Percentiles rank a stretch among this genome's conserved stretches.
Evolutionary conservation across 495 filamentous ascomycete species (phyloP).

Genomic region (Thermochaetoides thermophila): DNA sequence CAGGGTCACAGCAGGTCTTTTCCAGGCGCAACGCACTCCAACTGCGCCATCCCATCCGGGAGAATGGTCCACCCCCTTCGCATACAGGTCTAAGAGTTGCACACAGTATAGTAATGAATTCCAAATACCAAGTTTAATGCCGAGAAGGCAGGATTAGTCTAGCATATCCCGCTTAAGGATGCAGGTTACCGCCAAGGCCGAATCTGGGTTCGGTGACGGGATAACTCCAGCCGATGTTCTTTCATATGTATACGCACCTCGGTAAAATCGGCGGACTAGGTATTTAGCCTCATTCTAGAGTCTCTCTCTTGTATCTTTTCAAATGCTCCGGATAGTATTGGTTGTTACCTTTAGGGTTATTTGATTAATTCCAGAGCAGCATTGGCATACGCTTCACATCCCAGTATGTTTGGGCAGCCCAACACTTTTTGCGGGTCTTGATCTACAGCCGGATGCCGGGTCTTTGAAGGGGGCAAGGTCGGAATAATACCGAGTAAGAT

Average conservation of each 20-base stretch:
- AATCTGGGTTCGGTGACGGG: constrained; percentile 3
- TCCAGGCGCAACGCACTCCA: too few relatives aligned
- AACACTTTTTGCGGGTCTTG: constrained; percentile 8
- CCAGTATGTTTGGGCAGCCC: neutral
- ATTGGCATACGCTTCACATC: constrained; percentile 1
- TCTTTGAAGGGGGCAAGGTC: too few relatives aligned
- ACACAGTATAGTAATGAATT: too few relatives aligned
- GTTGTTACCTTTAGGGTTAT: constrained; percentile 2
- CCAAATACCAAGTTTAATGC: too few relatives aligned
- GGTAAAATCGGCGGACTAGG: constrained; percentile 20
- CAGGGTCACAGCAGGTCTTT: too few relatives aligned
- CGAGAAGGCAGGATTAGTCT: constrained; percentile 2
- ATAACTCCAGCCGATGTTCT: constrained; percentile 12
- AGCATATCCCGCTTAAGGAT: neutral
- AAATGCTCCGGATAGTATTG: constrained; percentile 18
- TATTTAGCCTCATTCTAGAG: constrained; percentile 19
- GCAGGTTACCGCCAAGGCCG: constrained; percentile 15
- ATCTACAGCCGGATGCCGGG: constrained; percentile 10
- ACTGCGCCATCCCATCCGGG: too few relatives aligned
- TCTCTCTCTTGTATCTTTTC: constrained; percentile 1
- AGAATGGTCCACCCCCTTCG: too few relatives aligned
- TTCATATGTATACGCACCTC: constrained; percentile 8
- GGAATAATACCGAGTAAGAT: too few relatives aligned
- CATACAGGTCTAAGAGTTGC: too few relatives aligned
- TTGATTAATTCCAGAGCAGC: constrained; percentile 3